phyloP scores from a whole-genome alignment of 306 rosid species.

The Luffa acutangula region DNA sequence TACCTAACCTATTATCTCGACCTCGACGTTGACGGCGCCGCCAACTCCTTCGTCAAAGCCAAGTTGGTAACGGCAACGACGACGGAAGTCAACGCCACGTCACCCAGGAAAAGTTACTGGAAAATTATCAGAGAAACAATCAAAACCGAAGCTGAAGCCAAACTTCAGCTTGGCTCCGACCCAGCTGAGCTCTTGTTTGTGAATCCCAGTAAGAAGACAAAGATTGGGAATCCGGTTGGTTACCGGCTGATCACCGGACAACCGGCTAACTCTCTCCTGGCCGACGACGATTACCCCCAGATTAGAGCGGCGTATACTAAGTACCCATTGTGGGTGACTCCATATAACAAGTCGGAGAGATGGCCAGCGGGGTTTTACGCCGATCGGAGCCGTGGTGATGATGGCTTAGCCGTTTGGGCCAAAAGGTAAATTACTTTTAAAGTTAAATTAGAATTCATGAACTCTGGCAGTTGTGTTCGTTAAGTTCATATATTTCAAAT shows the following conservation, averaged over 20 bases:
- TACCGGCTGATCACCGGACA: conserved; percentile 59
- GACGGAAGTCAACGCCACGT: conserved; percentile 3
- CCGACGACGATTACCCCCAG: conserved; percentile 65
- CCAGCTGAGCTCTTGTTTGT: conserved; percentile 48
- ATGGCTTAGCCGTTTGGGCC: conserved; percentile 78
- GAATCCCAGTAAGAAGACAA: conserved; percentile 53
- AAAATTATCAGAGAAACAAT: conserved; percentile 40
- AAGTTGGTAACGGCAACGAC: conserved; percentile 28
- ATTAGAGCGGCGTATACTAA: conserved; percentile 59
- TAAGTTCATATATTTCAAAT: no score
- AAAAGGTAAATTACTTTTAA: conserved; percentile 27
- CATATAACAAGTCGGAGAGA: conserved; percentile 68
- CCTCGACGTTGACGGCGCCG: conserved; percentile 56
- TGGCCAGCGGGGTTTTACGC: conserved; percentile 81
- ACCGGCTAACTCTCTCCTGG: conserved; percentile 38
- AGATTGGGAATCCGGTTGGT: conserved; percentile 58
- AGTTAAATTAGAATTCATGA: background rate
- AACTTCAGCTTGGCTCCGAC: conserved; percentile 44
- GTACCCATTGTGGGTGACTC: conserved; percentile 69
- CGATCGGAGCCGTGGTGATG: conserved; percentile 76
- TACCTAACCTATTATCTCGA: conserved; percentile 60
- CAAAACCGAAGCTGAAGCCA: conserved; percentile 52
- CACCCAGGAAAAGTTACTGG: conserved; percentile 78
- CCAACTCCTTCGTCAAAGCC: conserved; percentile 55
- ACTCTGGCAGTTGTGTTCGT: no score